Base-by-base conservation (phyloP, 768 basidiomycete genomes). In the Suillus clintonianus region DNA sequence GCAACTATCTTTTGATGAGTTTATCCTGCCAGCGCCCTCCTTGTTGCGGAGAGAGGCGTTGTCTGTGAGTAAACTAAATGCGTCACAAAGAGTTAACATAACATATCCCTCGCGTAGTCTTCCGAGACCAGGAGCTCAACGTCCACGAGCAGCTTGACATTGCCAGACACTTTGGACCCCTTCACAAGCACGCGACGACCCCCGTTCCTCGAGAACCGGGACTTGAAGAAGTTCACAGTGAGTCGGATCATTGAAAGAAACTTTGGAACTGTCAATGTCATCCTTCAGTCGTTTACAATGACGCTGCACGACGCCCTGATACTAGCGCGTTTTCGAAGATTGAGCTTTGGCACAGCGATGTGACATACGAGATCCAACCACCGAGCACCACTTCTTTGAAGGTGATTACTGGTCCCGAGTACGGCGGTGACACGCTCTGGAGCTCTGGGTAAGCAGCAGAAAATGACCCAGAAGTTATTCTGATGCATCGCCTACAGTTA, bases 311-410 rank as follows among this genome's bases (percentile, higher is more conserved):
- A 19, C 84, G 87, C 57, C 88, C 87, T 11, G 87, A 91, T 68
- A 70, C 85, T 5, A 76, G 82, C 37, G 83, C 89, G 7, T 94
- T 90, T 71, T 84, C 89, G 14, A 89, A 89, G 71, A 67, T 87
- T 15, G 92, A 93, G 67, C 82, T 94, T 22, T 93, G 89, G 88
- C 92, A 94, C 76, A 86, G 88, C 3, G 94, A 95, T 74, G 91
- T 90, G 63, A 64, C 89, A 5, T 95, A 93, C 76, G 92, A 95
- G 74, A 70, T 89, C 15, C 91, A 92, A 69, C 91, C 90, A n/a
- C 92, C 92, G 1, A 83, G 89, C 68, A 81, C 86, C 37, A 94
- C 92, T 14, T 92, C 91, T 10, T 81, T 95, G 41, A 89, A 91
- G 70, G 74, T 94, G 54, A 81, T 92, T 72, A 86, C 88, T 19